These are phyloP conservation scores for Alnus rubra DNA, from an alignment of 306 rosid species.

Conservation along the genomic window DNA sequence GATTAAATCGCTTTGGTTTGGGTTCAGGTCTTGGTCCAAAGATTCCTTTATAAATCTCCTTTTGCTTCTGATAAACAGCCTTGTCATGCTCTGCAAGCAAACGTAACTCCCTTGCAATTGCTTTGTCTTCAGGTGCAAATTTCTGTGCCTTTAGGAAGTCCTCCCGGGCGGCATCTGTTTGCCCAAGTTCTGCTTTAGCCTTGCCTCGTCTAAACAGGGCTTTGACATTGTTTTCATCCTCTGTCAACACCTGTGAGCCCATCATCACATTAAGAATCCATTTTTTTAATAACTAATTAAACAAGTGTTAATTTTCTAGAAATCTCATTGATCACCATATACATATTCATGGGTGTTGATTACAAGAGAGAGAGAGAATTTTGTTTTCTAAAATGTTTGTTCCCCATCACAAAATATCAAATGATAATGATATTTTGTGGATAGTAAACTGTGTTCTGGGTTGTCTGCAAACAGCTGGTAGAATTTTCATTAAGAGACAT, in stretches of 20 bases:
- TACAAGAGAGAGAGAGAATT: not conserved
- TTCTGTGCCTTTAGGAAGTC: slow-evolving; percentile 73
- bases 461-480: not conserved
- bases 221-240: slow-evolving; percentile 82
- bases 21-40: slow-evolving; percentile 80
- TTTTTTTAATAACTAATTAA: not conserved
- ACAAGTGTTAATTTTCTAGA: not conserved
- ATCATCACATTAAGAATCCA: slow-evolving; percentile 6
- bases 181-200: slow-evolving; percentile 91
- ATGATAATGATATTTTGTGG: too few relatives aligned
- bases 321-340: not conserved
- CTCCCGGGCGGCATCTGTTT: slow-evolving; percentile 79
- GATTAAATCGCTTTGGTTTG: slow-evolving; percentile 52
- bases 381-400: not conserved
- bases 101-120: slow-evolving; percentile 71
- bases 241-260: slow-evolving; percentile 67
- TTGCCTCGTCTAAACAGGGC: slow-evolving; percentile 89
- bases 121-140: slow-evolving; percentile 71
- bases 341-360: not conserved
- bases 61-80: slow-evolving; percentile 88
- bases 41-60: slow-evolving; percentile 88
- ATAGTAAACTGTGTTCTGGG: not conserved
- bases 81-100: slow-evolving; percentile 78
- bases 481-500: not conserved
- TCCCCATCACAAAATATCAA: not conserved